Evolutionary conservation across 345 rosid species (phyloP).

Genomic region (Euclidium syriacum): DNA sequence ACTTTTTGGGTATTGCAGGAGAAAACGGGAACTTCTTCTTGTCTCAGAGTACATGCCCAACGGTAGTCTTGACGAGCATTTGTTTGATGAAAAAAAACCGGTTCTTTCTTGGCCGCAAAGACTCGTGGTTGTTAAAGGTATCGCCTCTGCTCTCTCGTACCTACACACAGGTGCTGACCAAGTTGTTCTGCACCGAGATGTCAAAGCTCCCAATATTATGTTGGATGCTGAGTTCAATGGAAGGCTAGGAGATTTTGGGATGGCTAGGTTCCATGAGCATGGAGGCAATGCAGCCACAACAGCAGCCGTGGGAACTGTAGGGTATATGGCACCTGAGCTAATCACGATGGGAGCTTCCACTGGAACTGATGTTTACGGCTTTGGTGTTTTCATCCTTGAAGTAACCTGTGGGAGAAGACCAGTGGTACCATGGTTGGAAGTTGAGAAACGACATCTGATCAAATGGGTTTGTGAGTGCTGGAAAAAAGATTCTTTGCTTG

Average conservation of each 20-base stretch:
- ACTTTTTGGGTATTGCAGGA: conserved; percentile 50
- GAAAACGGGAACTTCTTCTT: conserved; percentile 43
- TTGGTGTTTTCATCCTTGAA: conserved; percentile 49
- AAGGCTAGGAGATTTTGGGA: conserved; percentile 85
- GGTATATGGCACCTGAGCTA: conserved; percentile 50
- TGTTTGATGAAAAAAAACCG: conserved; percentile 25
- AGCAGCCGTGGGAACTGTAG: conserved; percentile 80
- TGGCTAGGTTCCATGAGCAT: conserved; percentile 77
- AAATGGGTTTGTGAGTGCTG: conserved; percentile 39
- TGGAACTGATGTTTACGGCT: conserved; percentile 42
- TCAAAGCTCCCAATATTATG: conserved; percentile 48
- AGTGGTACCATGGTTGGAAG: conserved; percentile 41
- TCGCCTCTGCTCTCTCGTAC: conserved; percentile 44
- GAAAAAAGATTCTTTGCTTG: conserved; percentile 33
- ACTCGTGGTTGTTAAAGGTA: conserved; percentile 34
- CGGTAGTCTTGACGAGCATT: conserved; percentile 50
- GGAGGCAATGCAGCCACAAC: conserved; percentile 71
- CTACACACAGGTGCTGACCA: conserved; percentile 51
- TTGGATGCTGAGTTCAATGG: conserved; percentile 65
- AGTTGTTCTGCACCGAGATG: conserved; percentile 50
- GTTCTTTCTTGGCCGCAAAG: conserved; percentile 42
- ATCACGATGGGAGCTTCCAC: conserved; percentile 41
- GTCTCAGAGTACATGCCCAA: conserved; percentile 56
- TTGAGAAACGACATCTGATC: conserved; percentile 32
- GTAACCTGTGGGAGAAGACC: conserved; percentile 63